Base-by-base conservation (phyloP, 805 yeast genomes). In the Teunomyces atbi region DNA sequence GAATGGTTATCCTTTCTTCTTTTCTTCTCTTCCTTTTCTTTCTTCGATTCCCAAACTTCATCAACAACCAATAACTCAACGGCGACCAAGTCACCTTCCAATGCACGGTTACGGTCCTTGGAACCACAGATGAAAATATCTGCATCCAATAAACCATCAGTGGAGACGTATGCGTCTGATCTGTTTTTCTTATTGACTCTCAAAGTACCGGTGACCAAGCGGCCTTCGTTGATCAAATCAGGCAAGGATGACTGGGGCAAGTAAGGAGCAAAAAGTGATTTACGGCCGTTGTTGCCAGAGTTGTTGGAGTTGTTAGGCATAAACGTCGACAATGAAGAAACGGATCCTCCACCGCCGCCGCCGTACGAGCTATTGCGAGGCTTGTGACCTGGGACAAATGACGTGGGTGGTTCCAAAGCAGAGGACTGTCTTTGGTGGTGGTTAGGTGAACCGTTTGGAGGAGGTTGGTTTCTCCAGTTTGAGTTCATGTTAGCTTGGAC, bases 121-220 rank as follows among this genome's bases (percentile, higher is more conserved):
- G 98, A 91, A 8, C 99, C 99, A 72, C 98, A 94, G 54, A 94
- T 94, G 61, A 90, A 94, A 50, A 94, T 89, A 66, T 94, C 99
- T 0, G 99, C 96, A 66, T 94, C 99, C 52, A 94, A 77, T 27
- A 91, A 78, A 1, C 97, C 97, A 64, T 91, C 97, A 0, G 98
- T 92, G 5, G 96, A 83, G n/a, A 94, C 98, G 68, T 95, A 94
- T 0, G 99, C 99, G 68, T 94, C 98, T 1, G 97, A 89, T 58
- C 99, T 78, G 65, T 94, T 94, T 67, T 94, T 94, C 67, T 90
- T 91, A 70, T 94, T 94, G 37, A 94, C 99, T 54, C 99, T 79
- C 57, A 94, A 73, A 21, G 85, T 86, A 57, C 99, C 99, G 3
- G 96, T 84, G 6, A 94, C 98, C 44, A 94, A 74, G 52, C 90